Evolutionary conservation across 129 eudicot genomes (phyloP).

Genomic region (Pittosporum tobira): DNA sequence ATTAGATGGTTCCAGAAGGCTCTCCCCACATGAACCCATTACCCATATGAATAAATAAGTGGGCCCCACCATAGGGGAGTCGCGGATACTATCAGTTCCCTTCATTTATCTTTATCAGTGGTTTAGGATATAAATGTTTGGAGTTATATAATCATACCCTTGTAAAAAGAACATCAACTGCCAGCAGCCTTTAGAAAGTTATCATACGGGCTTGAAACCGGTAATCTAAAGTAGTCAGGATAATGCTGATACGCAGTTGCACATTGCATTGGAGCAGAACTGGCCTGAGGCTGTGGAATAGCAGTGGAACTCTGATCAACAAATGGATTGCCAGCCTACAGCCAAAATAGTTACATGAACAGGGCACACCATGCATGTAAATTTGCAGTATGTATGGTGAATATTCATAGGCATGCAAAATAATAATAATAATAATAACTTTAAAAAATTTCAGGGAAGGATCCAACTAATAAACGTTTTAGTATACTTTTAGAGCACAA

Average conservation of each 20-base stretch:
- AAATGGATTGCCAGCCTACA: constrained; percentile 30
- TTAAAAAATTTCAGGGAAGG: no score
- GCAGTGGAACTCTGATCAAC: neutral
- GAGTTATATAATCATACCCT: neutral
- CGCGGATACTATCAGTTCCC: no score
- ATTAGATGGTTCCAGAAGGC: no score
- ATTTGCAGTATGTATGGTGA: neutral
- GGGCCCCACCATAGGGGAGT: no score
- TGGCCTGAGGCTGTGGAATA: neutral
- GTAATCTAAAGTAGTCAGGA: constrained; percentile 40
- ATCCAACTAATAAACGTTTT: no score
- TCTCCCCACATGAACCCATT: no score
- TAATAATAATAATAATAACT: no score
- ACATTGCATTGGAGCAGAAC: constrained; percentile 19
- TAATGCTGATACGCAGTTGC: constrained; percentile 28
- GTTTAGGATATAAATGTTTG: neutral
- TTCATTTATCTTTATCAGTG: neutral
- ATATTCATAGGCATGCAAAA: no score
- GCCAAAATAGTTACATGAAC: neutral
- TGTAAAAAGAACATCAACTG: constrained; percentile 11
- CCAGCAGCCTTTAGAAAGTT: constrained; percentile 64
- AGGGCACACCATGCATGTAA: neutral
- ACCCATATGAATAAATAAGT: no score
- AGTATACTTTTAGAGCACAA: neutral
- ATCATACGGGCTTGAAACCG: constrained; percentile 68